Evolutionary conservation across 257 asterid genomes (phyloP), one percentile per base, ranked within the genome.

Genomic region (Capsicum baccatum): DNA sequence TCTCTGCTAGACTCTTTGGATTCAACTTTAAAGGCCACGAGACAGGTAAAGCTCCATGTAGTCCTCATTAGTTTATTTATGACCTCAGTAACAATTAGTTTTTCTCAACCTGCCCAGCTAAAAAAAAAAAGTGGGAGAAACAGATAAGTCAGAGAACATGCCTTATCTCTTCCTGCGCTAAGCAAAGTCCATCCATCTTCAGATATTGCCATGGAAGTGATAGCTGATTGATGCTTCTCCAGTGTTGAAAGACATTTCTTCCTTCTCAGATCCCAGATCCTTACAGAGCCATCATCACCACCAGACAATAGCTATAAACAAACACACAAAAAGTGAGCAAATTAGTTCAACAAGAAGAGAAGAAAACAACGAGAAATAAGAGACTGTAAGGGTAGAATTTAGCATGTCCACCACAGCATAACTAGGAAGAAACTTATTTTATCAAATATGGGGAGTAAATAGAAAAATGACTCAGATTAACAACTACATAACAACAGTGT

Each of bases 141-240:
- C 44, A 78, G 33, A 73, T 37, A 70, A 44, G 56, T 52, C n/a
- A 35, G 52, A 83, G 74, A 83, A 62, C 84, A 26, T 89, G 90
- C 99, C 97, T 97, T 95, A 83, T 97, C 99, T 90, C 99, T 90
- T 87, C 99, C 98, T 9, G 98, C 97, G 73, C 93, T 90, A 82
- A 97, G 85, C 93, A 97, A 88, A 76, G 97, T 92, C 97, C 94
- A 88, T 79, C 98, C 99, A 82, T 97, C 98, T 88, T 91, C 92
- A 82, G 99, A 94, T 85, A 97, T 82, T 55, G 95, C 95, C 87
- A 97, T 83, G 55, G 99, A 95, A 89, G 99, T 95, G 85, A 97
- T 94, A 2, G 94, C 88, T 26, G 99, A 95, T 52, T 92, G 97
- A 91, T 97, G 99, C 83, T 92, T 94, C 81, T 91, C 97, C 83